phyloP scores from a whole-genome alignment of 1,139 yeast genomes.

The Tardiomyces depauwii region DNA sequence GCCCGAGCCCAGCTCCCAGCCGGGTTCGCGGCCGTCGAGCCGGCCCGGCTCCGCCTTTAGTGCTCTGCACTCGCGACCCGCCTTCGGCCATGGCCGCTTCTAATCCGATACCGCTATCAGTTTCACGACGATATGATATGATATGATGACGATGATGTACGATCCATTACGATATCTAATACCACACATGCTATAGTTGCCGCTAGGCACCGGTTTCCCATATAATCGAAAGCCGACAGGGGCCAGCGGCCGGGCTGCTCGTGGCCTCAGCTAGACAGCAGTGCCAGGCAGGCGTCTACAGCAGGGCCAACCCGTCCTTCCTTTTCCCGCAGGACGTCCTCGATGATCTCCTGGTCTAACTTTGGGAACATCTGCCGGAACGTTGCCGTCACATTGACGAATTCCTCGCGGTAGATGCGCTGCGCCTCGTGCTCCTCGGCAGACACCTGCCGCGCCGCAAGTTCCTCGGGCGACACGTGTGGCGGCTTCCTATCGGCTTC shows the following conservation, averaged over 20 bases:
- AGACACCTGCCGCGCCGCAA: conserved; percentile 29
- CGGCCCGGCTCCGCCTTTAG: conserved; percentile 17
- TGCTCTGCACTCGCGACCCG: conserved; percentile 13
- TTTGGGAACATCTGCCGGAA: conserved; percentile 67
- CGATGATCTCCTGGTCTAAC: conserved; percentile 54
- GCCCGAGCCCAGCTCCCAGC: not conserved
- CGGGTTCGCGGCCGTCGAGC: not conserved
- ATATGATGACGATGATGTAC: not conserved
- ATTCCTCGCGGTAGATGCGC: conserved; percentile 29
- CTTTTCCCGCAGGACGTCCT: conserved; percentile 59
- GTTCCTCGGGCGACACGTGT: conserved; percentile 20
- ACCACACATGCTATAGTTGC: too few relatives aligned
- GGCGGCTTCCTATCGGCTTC: not conserved
- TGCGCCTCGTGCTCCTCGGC: conserved; percentile 28
- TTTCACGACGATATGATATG: too few relatives aligned
- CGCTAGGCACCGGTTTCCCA: too few relatives aligned
- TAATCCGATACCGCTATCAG: too few relatives aligned
- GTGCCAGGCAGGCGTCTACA: conserved; percentile 46
- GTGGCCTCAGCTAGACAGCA: conserved; percentile 9
- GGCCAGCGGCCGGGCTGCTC: too few relatives aligned
- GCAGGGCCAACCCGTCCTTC: conserved; percentile 63
- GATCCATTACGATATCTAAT: not conserved
- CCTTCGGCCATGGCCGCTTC: conserved; percentile 16
- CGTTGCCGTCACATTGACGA: conserved; percentile 33
- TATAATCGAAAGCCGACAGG: too few relatives aligned